Base-by-base conservation (phyloP, 768 basidiomycete species). In the Podaxis sp. region DNA sequence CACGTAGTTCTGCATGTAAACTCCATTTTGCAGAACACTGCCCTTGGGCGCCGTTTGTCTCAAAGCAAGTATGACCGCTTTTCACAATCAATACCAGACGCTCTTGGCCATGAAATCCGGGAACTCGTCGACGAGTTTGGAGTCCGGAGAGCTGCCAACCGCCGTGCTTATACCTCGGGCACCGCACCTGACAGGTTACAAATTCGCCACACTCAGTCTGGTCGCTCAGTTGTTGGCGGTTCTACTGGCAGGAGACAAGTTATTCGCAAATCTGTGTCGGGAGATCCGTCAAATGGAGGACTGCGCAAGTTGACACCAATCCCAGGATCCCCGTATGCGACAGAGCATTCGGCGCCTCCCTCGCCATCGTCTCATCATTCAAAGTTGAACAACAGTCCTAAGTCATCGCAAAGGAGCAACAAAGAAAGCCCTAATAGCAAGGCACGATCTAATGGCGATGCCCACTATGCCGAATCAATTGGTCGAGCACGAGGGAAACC, bases 311-410 rank as follows among this genome's bases (percentile, higher is more conserved):
- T 88, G 37, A 79, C 86, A 28, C 84, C 87, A 25, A 88, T 88
- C 55, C 87, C 87, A 55, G 84, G 84, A 46, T 91, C 90, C 48
- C 87, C 87, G 0, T 85, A 85, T 65, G 69, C 76, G 11, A 85
- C 86, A 32, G 89, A 90, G 51, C 79, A 75, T 44, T 85, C 88
- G 47, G 71, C 76, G 16, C 82, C 87, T 51, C 78, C 83, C 13
- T 84, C 86, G 5, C 74, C 79, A n/a, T 72, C 73, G 25, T 69
- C 76, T 38, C 44, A 79, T 79, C 69, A 65, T 63, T 21, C 71
- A 68, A 51, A 62, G 44, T 25, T 50, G 55, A 40, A 61, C 36
- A 42, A 11, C 65, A 52, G 50, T 57, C 36, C 60, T n/a, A 64
- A 61, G 37, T 71, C 59, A 60, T 57, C 63, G 65, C 68, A 28